Base-by-base conservation (phyloP, 805 yeast genomes). In the Candida pseudoglaebosa region DNA sequence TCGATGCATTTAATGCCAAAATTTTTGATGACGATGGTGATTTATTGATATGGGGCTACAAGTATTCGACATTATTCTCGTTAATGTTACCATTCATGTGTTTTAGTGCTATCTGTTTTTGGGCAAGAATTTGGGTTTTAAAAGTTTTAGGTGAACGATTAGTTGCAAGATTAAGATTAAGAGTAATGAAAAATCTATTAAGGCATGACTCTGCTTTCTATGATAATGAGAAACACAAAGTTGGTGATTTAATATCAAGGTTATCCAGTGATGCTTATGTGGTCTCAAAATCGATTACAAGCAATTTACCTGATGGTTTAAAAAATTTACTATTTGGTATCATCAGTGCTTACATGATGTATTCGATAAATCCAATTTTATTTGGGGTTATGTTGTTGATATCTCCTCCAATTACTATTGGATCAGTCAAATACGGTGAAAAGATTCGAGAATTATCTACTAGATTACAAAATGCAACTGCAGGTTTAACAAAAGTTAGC, bases 51-150 rank as follows among this genome's bases (percentile, higher is more conserved):
- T 67, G 73, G 73, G 74, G 74, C 4, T 68, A 62, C 44, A 66
- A 65, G 41, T 66, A 65, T 42, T 54, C 67, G 15, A 67, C 69
- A 1, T 62, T 68, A 1, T 67, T 68, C 40, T 55, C 57, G 12
- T 48, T 63, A 17, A 68, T 68, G 74, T 59, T 68, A 5, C 74
- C 74, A 7, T 68, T 68, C 37, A 65, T 68, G 69, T 52, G 55
- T 34, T 59, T 60, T 4, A 59, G 67, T 52, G 73, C 74, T 8
- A 56, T 57, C 12, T 68, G 74, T 43, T 68, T 67, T 48, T 68
- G 74, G 74, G 72, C 74, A 16, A 54, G 74, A 37, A 66, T 65
- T 40, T 68, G 73, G 73, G 65, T 59, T 8, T 52, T 60, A 39
- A 61, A 61, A 41, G 47, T 69, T 32, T 46, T 69, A 26, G 74